Conservation (phyloP, 352 stramenopile genomes). For the Phytopythium vexans region DNA sequence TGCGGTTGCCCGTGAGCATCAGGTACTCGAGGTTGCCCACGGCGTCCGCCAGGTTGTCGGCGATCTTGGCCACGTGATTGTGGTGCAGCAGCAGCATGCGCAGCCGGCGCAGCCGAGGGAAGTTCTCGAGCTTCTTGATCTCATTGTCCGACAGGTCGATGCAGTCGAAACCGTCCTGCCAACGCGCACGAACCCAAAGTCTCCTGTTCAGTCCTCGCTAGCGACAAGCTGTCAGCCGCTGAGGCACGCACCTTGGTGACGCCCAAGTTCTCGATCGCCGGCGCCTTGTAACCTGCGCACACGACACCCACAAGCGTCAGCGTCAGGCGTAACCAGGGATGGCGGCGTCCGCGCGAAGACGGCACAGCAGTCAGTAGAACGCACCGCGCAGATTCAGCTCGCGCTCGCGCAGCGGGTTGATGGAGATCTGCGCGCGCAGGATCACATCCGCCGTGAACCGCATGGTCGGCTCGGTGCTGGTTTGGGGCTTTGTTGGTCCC, state of each 20-base stretch:
- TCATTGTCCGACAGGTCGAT: slow-evolving; percentile 95
- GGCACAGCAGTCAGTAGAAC: not conserved
- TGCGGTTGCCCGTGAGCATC: slow-evolving; percentile 90
- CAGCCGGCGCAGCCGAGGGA: slow-evolving; percentile 83
- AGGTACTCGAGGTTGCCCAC: slow-evolving; percentile 87
- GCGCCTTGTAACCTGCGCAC: slow-evolving; percentile 83
- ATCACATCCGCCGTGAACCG: slow-evolving; percentile 87
- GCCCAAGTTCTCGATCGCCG: slow-evolving; percentile 91
- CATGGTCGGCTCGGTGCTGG: slow-evolving; percentile 33
- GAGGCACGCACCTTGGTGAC: slow-evolving; percentile 72
- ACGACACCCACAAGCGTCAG: slow-evolving; percentile 30
- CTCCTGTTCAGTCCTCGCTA: too few relatives aligned
- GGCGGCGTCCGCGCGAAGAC: not conserved
- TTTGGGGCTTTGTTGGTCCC: too few relatives aligned
- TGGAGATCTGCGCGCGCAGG: slow-evolving; percentile 81
- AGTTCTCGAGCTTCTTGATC: slow-evolving; percentile 94
- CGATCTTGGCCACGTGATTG: slow-evolving; percentile 90
- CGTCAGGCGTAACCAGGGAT: not conserved
- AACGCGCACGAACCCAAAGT: too few relatives aligned
- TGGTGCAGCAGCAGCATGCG: slow-evolving; percentile 92
- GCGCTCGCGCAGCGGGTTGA: slow-evolving; percentile 91
- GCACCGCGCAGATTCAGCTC: slow-evolving; percentile 91
- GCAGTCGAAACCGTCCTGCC: slow-evolving; percentile 91
- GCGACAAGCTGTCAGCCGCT: too few relatives aligned
- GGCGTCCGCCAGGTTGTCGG: slow-evolving; percentile 65